Conservation (phyloP, 331 rosid species). For the Acacia pycnantha region DNA sequence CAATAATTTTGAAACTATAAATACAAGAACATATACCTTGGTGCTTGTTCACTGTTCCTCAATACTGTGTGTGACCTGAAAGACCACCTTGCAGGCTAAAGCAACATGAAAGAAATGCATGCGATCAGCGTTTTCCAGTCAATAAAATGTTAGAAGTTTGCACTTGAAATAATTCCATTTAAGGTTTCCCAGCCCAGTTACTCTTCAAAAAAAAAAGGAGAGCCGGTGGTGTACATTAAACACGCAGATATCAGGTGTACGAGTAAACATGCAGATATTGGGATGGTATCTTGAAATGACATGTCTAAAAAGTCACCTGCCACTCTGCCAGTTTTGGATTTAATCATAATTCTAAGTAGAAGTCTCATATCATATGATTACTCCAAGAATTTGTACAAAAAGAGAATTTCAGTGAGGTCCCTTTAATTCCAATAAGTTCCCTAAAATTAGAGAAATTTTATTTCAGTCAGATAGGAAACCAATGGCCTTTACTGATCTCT, state of each 20-base stretch:
- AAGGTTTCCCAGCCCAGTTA: neutral
- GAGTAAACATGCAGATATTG: neutral
- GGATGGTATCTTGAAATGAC: slow-evolving; percentile 11
- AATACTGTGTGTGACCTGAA: slow-evolving; percentile 82
- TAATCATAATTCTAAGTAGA: neutral
- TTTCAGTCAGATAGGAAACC: no score
- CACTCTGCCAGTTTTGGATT: slow-evolving; percentile 16
- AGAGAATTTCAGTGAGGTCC: neutral
- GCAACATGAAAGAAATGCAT: slow-evolving; percentile 26
- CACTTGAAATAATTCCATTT: neutral
- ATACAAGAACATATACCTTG: slow-evolving; percentile 54
- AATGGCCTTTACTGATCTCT: no score
- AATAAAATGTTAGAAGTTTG: neutral
- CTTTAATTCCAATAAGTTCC: neutral
- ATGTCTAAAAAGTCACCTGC: slow-evolving; percentile 17
- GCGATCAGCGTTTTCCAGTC: slow-evolving; percentile 17
- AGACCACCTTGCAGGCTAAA: slow-evolving; percentile 90
- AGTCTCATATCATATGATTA: neutral
- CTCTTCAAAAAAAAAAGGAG: neutral
- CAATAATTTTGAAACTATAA: slow-evolving; percentile 17
- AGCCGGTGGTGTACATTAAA: neutral
- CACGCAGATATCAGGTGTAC: neutral
- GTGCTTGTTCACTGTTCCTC: slow-evolving; percentile 93
- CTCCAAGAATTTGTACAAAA: neutral
- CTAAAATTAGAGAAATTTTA: neutral